A percentile compares a stretch with the other conserved stretches of the same genome.
Evolutionary conservation across 495 filamentous ascomycete genomes (phyloP).

Genomic region (Podospora bellae-mahoneyi): DNA sequence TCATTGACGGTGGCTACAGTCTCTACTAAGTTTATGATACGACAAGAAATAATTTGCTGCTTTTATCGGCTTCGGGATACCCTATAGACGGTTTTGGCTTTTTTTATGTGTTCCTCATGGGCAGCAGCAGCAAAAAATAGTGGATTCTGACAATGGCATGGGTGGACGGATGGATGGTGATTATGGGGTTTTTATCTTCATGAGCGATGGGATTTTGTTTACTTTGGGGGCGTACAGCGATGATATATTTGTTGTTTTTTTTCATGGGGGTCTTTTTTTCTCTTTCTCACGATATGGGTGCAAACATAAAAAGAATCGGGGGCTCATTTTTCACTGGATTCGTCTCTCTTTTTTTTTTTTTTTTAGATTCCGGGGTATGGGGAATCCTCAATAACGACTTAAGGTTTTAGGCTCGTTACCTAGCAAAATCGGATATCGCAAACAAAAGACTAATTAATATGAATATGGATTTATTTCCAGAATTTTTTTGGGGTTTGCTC

Average conservation of each 20-base stretch:
- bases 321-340: conserved; percentile 11
- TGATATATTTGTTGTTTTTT: background rate
- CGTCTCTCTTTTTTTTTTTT: conserved; percentile 2
- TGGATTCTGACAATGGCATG: background rate
- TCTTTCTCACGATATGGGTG: background rate
- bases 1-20: conserved; percentile 65
- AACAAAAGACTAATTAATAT: background rate
- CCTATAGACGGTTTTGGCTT: conserved; percentile 18
- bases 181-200: conserved; percentile 2
- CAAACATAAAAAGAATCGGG: background rate
- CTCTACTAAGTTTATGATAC: conserved; percentile 38
- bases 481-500: background rate
- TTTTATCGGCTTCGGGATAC: conserved; percentile 16
- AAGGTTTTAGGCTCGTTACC: background rate
- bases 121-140: background rate
- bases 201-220: conserved; percentile 5
- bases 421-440: background rate
- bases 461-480: background rate
- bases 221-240: background rate
- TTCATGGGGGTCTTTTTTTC: background rate
- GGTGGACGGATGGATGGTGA: background rate
- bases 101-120: background rate
- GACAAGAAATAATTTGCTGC: background rate
- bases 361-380: background rate
- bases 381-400: background rate